Evolutionary conservation across 2,329 filamentous ascomycete species (phyloP).

Genomic region (Cephalotrichum gorgonifer): DNA sequence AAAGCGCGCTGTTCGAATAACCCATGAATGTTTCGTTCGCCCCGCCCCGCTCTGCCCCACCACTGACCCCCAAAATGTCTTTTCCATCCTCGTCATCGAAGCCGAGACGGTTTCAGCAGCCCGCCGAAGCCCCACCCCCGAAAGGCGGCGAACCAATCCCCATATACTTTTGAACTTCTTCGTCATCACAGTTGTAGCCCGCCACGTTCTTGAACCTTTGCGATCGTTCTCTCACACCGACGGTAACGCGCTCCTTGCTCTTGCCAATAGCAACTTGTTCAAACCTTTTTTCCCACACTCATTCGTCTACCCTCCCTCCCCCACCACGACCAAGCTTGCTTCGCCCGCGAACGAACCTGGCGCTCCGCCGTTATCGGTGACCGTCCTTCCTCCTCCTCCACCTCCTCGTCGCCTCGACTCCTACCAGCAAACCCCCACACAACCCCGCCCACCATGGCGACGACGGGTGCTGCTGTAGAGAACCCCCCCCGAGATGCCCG

Average conservation of each 20-base stretch:
- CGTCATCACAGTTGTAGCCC: background rate
- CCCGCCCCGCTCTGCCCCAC: background rate
- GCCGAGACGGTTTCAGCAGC: background rate
- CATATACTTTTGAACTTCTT: background rate
- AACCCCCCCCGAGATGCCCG: slow-evolving; percentile 13
- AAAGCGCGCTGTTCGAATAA: background rate
- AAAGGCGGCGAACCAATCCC: background rate
- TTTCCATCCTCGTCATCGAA: background rate
- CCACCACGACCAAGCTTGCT: too few relatives aligned
- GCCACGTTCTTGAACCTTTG: background rate
- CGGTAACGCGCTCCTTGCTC: too few relatives aligned
- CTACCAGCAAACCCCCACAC: too few relatives aligned
- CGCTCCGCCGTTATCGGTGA: background rate
- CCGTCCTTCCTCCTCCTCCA: background rate
- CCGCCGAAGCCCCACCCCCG: too few relatives aligned
- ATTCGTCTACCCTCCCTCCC: too few relatives aligned
- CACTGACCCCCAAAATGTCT: background rate
- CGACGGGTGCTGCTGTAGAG: background rate
- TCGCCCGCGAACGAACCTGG: too few relatives aligned
- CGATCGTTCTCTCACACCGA: too few relatives aligned
- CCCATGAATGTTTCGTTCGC: too few relatives aligned
- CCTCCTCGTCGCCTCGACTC: background rate
- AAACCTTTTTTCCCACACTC: too few relatives aligned
- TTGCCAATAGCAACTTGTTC: too few relatives aligned
- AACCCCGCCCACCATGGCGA: background rate